Evolutionary conservation across 2,329 filamentous ascomycete species (phyloP), one percentile per base, ranked within the genome.

Genomic region (Monilinia vaccinii-corymbosi): DNA sequence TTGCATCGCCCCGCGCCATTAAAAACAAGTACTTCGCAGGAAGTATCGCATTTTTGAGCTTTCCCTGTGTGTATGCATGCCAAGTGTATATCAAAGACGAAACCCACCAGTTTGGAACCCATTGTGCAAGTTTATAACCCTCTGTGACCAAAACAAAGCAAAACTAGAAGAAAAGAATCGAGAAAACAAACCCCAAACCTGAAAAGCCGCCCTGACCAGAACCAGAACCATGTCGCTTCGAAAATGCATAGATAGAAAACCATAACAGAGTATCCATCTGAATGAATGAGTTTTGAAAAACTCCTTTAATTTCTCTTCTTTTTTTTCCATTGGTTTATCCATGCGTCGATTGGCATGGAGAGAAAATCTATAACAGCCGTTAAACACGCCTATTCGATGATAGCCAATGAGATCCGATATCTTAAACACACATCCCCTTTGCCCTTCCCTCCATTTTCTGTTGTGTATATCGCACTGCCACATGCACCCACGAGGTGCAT

Each of bases 211-310:
- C 46, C 50, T 52, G 60, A 47, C 49, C 45, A 50, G 60, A 63
- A 55, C 60, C 59, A 62, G 45, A 61, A 59, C 59, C 67, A 65
- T 58, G 51, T 49, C 59, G 55, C 59, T 66, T 69, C 58, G 64
- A 63, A 69, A 70, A 69, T 69, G 67, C 68, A 65, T 66, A 57
- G 64, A 63, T 56, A 59, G 61, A 65, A 66, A 69, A 66, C 56
- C 51, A 52, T 44, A 55, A 55, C 58, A 66, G 61, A 64, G 46
- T 60, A 60, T 60, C 60, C 58, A 58, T 63, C 58, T 66, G 36
- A 48, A 62, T 25, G 60, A 60, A 56, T 50, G 38, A 61, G 25
- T 40, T 45, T 46, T 55, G 32, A 34, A 44, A 60, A 28, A 53
- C 58, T 46, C 52, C 61, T 48, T 61, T 51, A 44, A 55, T 55